Conservation (phyloP, 352 stramenopile species). For the Globisporangium heterothallicum region DNA sequence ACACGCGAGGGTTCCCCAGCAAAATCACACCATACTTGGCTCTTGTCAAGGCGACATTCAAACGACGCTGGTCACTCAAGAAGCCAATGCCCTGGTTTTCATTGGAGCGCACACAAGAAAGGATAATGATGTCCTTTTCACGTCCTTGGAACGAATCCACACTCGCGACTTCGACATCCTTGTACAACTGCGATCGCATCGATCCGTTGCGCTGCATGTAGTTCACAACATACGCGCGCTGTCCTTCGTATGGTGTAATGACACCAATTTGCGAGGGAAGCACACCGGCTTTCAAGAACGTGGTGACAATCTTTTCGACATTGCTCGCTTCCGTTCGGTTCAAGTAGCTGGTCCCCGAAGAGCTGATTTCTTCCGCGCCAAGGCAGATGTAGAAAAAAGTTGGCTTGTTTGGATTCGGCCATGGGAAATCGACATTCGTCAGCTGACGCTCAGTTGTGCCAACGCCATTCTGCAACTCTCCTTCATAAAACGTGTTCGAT, state of each 20-base stretch:
- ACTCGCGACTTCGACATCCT: constrained; percentile 98
- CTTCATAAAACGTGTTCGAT: constrained; percentile 99
- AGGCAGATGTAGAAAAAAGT: constrained; percentile 98
- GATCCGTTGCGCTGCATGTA: constrained; percentile 96
- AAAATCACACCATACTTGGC: constrained; percentile 98
- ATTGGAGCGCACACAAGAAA: constrained; percentile 98
- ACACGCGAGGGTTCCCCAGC: constrained; percentile 95
- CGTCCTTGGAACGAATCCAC: constrained; percentile 99
- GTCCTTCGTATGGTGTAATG: constrained; percentile 98
- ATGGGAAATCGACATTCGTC: constrained; percentile 92
- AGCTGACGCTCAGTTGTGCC: constrained; percentile 91
- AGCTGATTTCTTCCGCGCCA: constrained; percentile 97
- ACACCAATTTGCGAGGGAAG: constrained; percentile 92
- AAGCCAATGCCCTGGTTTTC: constrained; percentile 99
- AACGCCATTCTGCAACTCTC: constrained; percentile 98
- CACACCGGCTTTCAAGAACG: constrained; percentile 93
- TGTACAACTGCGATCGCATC: constrained; percentile 93
- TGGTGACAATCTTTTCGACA: constrained; percentile 98
- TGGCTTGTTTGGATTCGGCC: constrained; percentile 95
- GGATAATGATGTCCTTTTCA: constrained; percentile 99
- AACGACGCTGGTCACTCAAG: constrained; percentile 94
- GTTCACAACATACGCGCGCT: constrained; percentile 98
- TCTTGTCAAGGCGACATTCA: constrained; percentile 99
- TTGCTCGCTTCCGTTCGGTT: constrained; percentile 98
- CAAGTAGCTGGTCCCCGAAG: constrained; percentile 96